Evolutionary conservation across 495 filamentous ascomycete genomes (phyloP).

Genomic region (Paragyromitra xinjiangensis): DNA sequence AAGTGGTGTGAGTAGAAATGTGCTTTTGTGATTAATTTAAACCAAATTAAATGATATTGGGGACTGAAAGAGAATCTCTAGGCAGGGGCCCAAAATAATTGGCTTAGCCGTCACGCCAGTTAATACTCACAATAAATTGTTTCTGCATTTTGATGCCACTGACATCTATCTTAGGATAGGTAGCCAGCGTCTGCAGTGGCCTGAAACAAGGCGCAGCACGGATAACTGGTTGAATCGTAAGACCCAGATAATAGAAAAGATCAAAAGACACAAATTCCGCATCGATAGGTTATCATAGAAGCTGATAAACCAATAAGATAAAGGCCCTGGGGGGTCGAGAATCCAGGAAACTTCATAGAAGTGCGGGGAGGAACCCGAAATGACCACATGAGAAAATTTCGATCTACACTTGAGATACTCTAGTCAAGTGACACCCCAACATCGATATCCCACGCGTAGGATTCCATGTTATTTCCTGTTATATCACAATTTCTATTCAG

Average conservation of each 20-base stretch:
- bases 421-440: conserved; percentile 1
- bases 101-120: not conserved
- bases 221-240: not conserved
- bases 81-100: not conserved
- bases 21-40: not conserved
- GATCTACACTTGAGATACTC: not conserved
- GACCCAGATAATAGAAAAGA: not conserved
- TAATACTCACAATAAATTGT: not conserved
- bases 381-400: not conserved
- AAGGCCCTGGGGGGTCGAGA: not conserved
- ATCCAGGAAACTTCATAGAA: not conserved
- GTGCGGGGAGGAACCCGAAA: not conserved
- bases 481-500: not conserved
- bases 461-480: not conserved
- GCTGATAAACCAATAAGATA: not conserved
- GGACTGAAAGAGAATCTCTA: not conserved
- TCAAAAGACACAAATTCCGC: not conserved
- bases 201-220: conserved; percentile 31
- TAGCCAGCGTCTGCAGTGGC: not conserved
- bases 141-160: not conserved
- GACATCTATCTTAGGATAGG: not conserved
- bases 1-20: not conserved
- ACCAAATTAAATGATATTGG: not conserved
- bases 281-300: not conserved
- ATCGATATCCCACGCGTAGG: not conserved